Evolutionary conservation across 2,329 filamentous ascomycete species (phyloP), one percentile per base, ranked within the genome.

Genomic region (Neonectria ditissima): DNA sequence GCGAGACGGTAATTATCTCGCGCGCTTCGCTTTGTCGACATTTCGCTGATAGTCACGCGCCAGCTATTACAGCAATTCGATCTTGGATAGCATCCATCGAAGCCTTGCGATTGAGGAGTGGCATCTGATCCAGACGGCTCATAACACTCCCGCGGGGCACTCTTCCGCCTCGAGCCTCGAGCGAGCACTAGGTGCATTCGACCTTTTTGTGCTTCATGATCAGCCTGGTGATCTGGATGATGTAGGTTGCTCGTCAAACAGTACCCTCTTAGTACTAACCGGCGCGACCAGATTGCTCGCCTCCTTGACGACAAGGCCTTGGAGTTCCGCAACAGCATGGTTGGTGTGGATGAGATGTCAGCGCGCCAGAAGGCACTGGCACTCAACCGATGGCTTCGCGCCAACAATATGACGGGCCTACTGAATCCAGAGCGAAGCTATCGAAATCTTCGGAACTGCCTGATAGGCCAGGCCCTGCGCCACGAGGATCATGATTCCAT

Each of bases 171-270:
- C 59, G 67, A 76, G 57, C 67, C 79, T 97, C 20, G 94, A 97
- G 75, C 86, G 87, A 61, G 91, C 91, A 1, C 81, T 98, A 16
- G 91, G 90, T 20, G 91, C 91, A 14, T 97, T 97, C 76, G 96
- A 98, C 77, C 86, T 98, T 79, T 98, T 98, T 78, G 88, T 97
- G 48, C 82, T 95, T 28, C 88, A 91, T 68, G 90, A 91, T 58
- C 86, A 88, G 18, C 83, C 85, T 30, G 89, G 91, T n/a, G 93
- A 97, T 74, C 79, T 95, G 55, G 85, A 91, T 60, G 89, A 93
- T 80, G 91, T 91, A 79, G 61, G 85, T 73, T 54, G 51, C 18
- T 13, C 13, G 14, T 14, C 22, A 18, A 44, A 20, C 44, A 14
- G 18, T 34, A 24, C 48, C 51, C 63, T n/a, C 52, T 20, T 50